Percentiles rank a stretch among this genome's conserved stretches.
Conservation (phyloP, 768 basidiomycete species). For the Pisolithus sp. region DNA sequence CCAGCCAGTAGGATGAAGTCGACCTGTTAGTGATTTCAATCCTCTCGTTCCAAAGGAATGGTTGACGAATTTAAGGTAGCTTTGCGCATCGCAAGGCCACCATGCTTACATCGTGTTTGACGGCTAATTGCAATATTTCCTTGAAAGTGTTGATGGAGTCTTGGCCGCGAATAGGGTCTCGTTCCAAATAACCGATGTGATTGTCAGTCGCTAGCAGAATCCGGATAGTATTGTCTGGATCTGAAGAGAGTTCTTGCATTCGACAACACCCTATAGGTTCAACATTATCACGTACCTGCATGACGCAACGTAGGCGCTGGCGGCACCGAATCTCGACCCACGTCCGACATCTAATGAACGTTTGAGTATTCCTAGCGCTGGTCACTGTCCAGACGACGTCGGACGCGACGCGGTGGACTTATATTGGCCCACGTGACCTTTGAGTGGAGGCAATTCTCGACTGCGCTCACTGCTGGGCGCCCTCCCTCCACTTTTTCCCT, state of each 20-base stretch:
- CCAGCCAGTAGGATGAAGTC: slow-evolving; percentile 94
- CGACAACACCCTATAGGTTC: not conserved
- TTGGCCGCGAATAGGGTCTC: slow-evolving; percentile 89
- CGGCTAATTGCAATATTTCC: slow-evolving; percentile 88
- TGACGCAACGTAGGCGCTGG: slow-evolving; percentile 33
- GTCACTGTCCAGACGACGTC: not conserved
- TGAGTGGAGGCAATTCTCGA: not conserved
- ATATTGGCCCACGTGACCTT: not conserved
- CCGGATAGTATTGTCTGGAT: slow-evolving; percentile 59
- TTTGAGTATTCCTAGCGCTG: too few species aligned
- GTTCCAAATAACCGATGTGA: slow-evolving; percentile 91
- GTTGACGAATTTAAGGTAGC: too few species aligned
- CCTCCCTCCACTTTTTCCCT: not conserved
- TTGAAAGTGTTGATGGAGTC: slow-evolving; percentile 94
- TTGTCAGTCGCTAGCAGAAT: slow-evolving; percentile 94
- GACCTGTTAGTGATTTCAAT: slow-evolving; percentile 46
- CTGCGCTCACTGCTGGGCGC: not conserved
- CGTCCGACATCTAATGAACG: slow-evolving; percentile 19
- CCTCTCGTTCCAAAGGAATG: too few species aligned
- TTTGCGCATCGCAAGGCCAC: too few species aligned
- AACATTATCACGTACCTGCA: slow-evolving; percentile 29
- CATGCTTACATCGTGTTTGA: slow-evolving; percentile 70
- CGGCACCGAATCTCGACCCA: slow-evolving; percentile 19
- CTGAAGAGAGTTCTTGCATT: slow-evolving; percentile 25
- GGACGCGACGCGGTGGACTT: not conserved